Evolutionary conservation across 2,329 filamentous ascomycete genomes (phyloP).

Genomic region (Erysiphe neolycopersici): DNA sequence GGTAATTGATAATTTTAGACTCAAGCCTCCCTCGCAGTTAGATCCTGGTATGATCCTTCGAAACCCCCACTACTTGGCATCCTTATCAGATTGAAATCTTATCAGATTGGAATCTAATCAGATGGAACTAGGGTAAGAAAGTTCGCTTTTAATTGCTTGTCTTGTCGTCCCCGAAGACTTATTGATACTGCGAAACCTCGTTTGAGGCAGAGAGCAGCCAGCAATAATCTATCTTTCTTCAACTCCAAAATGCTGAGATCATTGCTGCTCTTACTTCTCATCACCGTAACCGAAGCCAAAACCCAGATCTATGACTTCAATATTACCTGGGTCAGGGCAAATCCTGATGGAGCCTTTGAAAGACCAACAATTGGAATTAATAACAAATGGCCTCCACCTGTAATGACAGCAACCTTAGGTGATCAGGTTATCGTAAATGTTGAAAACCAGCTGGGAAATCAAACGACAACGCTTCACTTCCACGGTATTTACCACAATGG

Average conservation of each 20-base stretch:
- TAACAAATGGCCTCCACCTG: constrained; percentile 45
- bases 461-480: constrained; percentile 37
- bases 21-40: too few relatives aligned
- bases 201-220: too few relatives aligned
- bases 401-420: constrained; percentile 33
- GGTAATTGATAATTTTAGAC: too few relatives aligned
- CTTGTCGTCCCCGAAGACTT: too few relatives aligned
- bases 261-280: background rate
- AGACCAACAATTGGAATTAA: constrained; percentile 56
- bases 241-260: background rate
- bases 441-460: constrained; percentile 20
- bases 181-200: too few relatives aligned
- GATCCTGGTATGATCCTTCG: background rate
- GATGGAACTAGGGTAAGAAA: background rate
- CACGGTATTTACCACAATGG: constrained; percentile 47
- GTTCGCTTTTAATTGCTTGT: too few relatives aligned
- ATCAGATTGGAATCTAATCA: constrained; percentile 1
- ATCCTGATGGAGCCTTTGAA: constrained; percentile 39
- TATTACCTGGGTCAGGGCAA: constrained; percentile 42
- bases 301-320: constrained; percentile 35
- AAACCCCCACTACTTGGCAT: background rate
- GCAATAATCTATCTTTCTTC: background rate
- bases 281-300: constrained; percentile 1
- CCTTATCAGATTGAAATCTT: too few relatives aligned
- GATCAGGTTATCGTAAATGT: constrained; percentile 22